phyloP scores from a whole-genome alignment of 352 stramenopile species.

The Pythium rishiriense region DNA sequence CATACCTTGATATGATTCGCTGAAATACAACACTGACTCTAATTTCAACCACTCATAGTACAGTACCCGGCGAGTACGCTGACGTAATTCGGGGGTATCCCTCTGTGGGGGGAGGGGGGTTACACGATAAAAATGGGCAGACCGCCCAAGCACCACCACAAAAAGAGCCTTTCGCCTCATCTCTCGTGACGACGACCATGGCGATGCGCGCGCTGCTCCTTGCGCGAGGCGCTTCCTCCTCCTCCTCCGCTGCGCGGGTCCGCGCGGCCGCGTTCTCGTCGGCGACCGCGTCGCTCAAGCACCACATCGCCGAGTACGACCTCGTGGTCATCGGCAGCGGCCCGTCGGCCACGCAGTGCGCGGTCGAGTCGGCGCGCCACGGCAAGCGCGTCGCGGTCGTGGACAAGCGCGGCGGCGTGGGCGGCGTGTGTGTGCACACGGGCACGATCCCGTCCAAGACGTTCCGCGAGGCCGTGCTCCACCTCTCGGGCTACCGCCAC shows the following conservation, averaged over 20 bases:
- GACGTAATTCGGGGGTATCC: background rate
- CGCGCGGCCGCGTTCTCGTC: background rate
- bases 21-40: background rate
- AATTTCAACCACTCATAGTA: background rate
- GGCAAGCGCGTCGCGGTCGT: slow-evolving; percentile 80
- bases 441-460: slow-evolving; percentile 89
- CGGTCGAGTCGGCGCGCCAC: slow-evolving; percentile 82
- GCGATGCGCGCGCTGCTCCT: slow-evolving; percentile 11
- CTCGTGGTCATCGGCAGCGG: slow-evolving; percentile 89
- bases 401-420: slow-evolving; percentile 61
- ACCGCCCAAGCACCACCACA: background rate
- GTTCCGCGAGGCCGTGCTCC: slow-evolving; percentile 89
- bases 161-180: background rate
- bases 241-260: background rate
- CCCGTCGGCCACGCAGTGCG: slow-evolving; percentile 84
- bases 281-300: slow-evolving; percentile 16
- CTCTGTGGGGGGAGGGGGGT: no score
- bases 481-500: slow-evolving; percentile 89
- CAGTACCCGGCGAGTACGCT: background rate
- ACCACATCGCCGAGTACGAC: slow-evolving; percentile 62
- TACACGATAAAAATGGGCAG: background rate
- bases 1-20: background rate
- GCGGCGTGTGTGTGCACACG: slow-evolving; percentile 84
- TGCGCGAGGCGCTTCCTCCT: background rate
- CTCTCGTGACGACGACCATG: background rate